Base-by-base conservation (phyloP, 208 protist species). In the Herpetomonas tarakana region DNA sequence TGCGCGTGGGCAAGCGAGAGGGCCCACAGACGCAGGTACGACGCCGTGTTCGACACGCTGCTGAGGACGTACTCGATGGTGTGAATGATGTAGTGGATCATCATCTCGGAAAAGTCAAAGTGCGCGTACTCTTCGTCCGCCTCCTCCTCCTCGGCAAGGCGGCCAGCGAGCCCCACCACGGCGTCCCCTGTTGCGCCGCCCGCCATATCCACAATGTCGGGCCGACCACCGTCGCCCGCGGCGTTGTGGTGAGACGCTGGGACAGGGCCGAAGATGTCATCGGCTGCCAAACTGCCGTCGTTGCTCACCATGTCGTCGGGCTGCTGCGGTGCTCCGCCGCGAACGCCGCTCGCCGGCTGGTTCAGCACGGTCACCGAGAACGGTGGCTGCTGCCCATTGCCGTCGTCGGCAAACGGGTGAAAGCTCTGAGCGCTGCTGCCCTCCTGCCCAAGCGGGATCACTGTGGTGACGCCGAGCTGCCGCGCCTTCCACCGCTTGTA, bases 1-100 rank as follows among this genome's bases (percentile, higher is more conserved):
- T 98, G 89, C 41, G 98, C 97, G 76, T 99, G 99, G 24, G 99
- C 98, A 0, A 99, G 87, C 3, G 97, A 99, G n/a, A 99, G 81
- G 9, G 99, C 99, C 99, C 99, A 99, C 12, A 99, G 88, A 65
- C 99, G 95, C 27, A 99, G 86, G 78, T 99, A 99, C n/a, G 98
- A 99, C 4, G 99, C 99, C 14, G 99, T 99, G 81, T 99, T 99
- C 14, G 98, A 99, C 38, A 99, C 96, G 54, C 82, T 90, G 52
- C 97, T 94, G 6, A 99, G 91, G 28, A 98, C 90, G 72, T 98
- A 99, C 76, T 99, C 99, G 65, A 99, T 99, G 30, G 98, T 99
- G 78, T 99, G 98, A 65, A 99, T 99, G n/a, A 97, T 65, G 70
- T 99, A 96, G 70, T 99, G 86, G 52, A 99, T 94, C 25, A 98